Evolutionary conservation across 2,329 filamentous ascomycete genomes (phyloP), one percentile per base, ranked within the genome.

Genomic region (Paradendryphiella salina): DNA sequence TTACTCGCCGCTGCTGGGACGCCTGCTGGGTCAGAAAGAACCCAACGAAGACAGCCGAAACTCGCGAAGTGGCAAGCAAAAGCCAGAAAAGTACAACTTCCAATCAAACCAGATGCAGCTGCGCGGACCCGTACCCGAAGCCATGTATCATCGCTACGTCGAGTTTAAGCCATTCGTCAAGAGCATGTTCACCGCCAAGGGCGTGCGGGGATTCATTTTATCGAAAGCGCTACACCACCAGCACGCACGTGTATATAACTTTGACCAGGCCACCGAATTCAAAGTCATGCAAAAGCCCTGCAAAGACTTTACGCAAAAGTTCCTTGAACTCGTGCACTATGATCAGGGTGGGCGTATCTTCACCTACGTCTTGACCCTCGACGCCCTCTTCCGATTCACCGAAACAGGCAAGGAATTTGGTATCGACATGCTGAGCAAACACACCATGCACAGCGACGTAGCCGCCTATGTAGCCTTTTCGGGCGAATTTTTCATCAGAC

Each of bases 361-460:
- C 67, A 97, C 93, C 17, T 97, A 96, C 63, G 87, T 96, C 20
- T 78, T 97, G 17, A 96, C 90, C 0, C 80, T 96, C 5, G 93
- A 97, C 66, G 88, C 87, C 4, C 80, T 93, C 45, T 83, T 95
- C 67, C 87, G 91, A 37, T 96, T 96, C 74, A 96, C 93, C 1
- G 93, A 96, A 73, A 97, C 93, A 0, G 93, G 93, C 23, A 94
- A 94, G 64, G 92, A 96, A 65, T 96, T 96, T 52, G 90, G 92
- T 44, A 90, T 97, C 64, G 93, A 96, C 74, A 79, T 96, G 72
- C 76, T 97, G 64, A 91, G 87, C 72, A 97, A 97, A 72, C 93
- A 97, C 73, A 96, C 90, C 33, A 96, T 97, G 90, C 93, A 97
- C 76, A 93, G 89, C 59, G 87, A 96, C 71, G 92, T 96, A 1